A percentile compares a stretch with the other conserved stretches of the same genome.
phyloP scores from a whole-genome alignment of 192 early-diverging fungal genomes.

The Lobulomyces angularis region DNA sequence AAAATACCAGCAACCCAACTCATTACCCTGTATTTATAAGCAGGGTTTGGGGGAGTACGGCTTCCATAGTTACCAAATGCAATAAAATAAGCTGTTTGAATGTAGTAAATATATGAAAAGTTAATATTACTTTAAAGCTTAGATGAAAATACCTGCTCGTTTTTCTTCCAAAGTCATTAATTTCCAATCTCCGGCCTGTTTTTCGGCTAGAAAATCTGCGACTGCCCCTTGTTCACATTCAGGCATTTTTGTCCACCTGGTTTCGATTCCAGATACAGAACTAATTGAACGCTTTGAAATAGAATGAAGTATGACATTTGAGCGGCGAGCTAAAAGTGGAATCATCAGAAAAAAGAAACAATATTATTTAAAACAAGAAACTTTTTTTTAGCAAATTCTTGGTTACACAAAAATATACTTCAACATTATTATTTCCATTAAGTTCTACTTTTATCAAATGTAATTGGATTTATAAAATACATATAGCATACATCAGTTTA shows the following conservation, averaged over 20 bases:
- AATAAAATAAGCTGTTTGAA: constrained; percentile 69
- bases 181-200: constrained; percentile 95
- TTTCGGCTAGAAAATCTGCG: constrained; percentile 62
- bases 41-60: constrained; percentile 64
- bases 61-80: constrained; percentile 90
- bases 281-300: too few relatives aligned
- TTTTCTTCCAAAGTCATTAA: constrained; percentile 84
- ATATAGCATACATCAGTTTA: too few relatives aligned
- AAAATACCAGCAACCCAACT: constrained; percentile 34
- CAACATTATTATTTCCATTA: too few relatives aligned
- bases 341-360: too few relatives aligned
- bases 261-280: constrained; percentile 19
- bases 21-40: constrained; percentile 47
- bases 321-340: too few relatives aligned
- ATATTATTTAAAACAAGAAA: too few relatives aligned
- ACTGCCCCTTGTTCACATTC: constrained; percentile 73
- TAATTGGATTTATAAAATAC: too few relatives aligned
- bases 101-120: not conserved
- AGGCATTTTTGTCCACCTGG: constrained; percentile 54
- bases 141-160: constrained; percentile 60
- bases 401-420: too few relatives aligned
- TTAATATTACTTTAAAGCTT: constrained; percentile 2
- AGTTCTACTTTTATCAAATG: too few relatives aligned
- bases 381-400: too few relatives aligned
- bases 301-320: too few relatives aligned